These are phyloP conservation scores for Talaromyces funiculosus DNA, from an alignment of 2,329 filamentous ascomycete genomes.

Conservation along the genomic window DNA sequence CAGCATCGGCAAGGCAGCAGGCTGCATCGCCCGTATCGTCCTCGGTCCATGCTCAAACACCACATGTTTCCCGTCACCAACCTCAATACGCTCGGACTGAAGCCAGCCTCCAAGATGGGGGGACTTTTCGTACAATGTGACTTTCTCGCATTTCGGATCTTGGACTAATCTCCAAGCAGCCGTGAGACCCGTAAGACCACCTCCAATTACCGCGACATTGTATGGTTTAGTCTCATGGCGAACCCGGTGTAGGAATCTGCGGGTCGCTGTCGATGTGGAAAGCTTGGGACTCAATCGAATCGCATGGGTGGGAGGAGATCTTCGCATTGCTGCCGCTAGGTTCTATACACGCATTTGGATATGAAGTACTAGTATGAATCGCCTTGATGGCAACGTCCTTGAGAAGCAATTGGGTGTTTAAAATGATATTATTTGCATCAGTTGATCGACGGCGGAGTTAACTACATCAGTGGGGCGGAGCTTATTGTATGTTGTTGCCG, in stretches of 20 bases:
- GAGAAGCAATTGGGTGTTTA: neutral
- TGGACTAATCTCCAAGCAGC: conserved; percentile 70
- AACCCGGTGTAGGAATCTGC: conserved; percentile 18
- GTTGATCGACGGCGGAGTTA: neutral
- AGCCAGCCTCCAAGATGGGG: conserved; percentile 78
- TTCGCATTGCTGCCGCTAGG: conserved; percentile 13
- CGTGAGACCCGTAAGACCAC: conserved; percentile 75
- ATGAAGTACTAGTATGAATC: neutral
- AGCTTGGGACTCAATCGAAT: conserved; percentile 16
- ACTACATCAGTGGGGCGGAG: neutral
- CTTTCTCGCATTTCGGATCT: conserved; percentile 60
- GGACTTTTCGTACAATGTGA: conserved; percentile 75
- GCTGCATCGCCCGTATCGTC: conserved; percentile 56
- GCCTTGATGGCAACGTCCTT: neutral
- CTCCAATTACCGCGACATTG: conserved; percentile 66
- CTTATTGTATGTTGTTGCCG: neutral
- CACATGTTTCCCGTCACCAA: conserved; percentile 56
- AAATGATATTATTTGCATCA: neutral
- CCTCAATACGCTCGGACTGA: conserved; percentile 56
- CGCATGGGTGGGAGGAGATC: conserved; percentile 20
- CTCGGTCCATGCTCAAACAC: conserved; percentile 81
- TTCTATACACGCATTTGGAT: conserved; percentile 1
- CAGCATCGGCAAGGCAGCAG: conserved; percentile 61
- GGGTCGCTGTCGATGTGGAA: neutral
- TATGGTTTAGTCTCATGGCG: conserved; percentile 23